phyloP scores from a whole-genome alignment of 2,329 filamentous ascomycete genomes.

The Fusarium sp. region DNA sequence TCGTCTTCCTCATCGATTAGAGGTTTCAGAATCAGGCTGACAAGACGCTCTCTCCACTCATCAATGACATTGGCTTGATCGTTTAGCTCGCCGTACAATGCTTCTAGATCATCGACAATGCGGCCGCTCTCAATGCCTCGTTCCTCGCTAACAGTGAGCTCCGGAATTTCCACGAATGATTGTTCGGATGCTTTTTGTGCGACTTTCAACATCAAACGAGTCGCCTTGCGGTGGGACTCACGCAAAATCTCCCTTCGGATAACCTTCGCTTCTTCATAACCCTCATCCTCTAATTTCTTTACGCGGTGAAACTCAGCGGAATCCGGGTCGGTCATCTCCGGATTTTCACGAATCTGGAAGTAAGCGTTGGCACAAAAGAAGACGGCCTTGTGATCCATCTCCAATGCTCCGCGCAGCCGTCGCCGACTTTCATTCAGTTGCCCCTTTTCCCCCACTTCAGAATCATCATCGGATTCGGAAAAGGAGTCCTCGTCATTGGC shows the following conservation, averaged over 20 bases:
- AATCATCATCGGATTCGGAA: constrained; percentile 52
- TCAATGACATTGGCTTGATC: constrained; percentile 78
- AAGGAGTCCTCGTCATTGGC: constrained; percentile 21
- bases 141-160: constrained; percentile 63
- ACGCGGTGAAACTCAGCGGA: constrained; percentile 75
- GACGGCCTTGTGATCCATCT: constrained; percentile 82
- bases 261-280: constrained; percentile 82
- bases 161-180: constrained; percentile 73
- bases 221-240: constrained; percentile 58
- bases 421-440: constrained; percentile 72
- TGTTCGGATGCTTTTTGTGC: constrained; percentile 64
- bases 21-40: constrained; percentile 78
- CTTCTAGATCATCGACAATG: constrained; percentile 74
- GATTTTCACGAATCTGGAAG: constrained; percentile 84
- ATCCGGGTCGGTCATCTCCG: constrained; percentile 72
- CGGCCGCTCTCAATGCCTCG: constrained; percentile 80
- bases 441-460: constrained; percentile 52
- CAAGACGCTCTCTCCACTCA: constrained; percentile 79
- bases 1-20: constrained; percentile 85
- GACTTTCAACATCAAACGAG: constrained; percentile 72
- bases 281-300: constrained; percentile 77
- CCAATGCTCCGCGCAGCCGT: constrained; percentile 77
- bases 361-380: constrained; percentile 89
- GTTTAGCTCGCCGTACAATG: constrained; percentile 76
- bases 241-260: constrained; percentile 84